Evolutionary conservation across 306 rosid genomes (phyloP).

Genomic region (Acacia melanoxylon): DNA sequence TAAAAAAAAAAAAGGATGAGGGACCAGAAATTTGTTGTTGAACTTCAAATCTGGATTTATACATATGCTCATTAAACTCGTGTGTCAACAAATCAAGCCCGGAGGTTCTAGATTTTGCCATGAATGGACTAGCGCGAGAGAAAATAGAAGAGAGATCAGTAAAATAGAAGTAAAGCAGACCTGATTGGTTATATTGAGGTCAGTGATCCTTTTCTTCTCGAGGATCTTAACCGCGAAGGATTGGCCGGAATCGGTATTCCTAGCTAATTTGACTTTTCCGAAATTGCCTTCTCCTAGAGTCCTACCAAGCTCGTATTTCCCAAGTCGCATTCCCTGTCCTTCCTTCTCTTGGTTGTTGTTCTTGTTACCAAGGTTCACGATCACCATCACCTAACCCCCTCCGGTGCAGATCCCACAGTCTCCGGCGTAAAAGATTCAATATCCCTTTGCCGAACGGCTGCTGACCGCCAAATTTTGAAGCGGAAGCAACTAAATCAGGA

Average conservation of each 20-base stretch:
- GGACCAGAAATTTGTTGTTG: neutral
- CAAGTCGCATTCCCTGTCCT: slow-evolving; percentile 51
- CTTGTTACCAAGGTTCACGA: slow-evolving; percentile 18
- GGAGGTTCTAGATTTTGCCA: neutral
- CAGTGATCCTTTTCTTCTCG: slow-evolving; percentile 59
- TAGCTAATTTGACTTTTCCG: slow-evolving; percentile 83
- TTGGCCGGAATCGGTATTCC: slow-evolving; percentile 54
- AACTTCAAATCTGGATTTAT: neutral
- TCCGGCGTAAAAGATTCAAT: neutral
- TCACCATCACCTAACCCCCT: slow-evolving; percentile 34
- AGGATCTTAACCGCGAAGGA: slow-evolving; percentile 75
- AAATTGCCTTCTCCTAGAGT: slow-evolving; percentile 88
- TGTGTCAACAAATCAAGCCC: neutral
- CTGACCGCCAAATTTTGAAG: neutral
- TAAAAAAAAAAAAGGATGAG: neutral
- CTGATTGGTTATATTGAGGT: slow-evolving; percentile 75
- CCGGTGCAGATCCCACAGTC: neutral
- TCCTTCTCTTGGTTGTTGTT: slow-evolving; percentile 9
- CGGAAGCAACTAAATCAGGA: neutral
- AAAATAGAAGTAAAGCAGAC: slow-evolving; percentile 25
- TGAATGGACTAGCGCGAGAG: neutral
- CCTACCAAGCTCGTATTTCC: slow-evolving; percentile 79
- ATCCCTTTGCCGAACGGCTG: slow-evolving; percentile 3
- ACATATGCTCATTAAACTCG: neutral
- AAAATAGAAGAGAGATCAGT: neutral